phyloP scores from a whole-genome alignment of 2,329 filamentous ascomycete species.

The Dactylellina parvicollis region DNA sequence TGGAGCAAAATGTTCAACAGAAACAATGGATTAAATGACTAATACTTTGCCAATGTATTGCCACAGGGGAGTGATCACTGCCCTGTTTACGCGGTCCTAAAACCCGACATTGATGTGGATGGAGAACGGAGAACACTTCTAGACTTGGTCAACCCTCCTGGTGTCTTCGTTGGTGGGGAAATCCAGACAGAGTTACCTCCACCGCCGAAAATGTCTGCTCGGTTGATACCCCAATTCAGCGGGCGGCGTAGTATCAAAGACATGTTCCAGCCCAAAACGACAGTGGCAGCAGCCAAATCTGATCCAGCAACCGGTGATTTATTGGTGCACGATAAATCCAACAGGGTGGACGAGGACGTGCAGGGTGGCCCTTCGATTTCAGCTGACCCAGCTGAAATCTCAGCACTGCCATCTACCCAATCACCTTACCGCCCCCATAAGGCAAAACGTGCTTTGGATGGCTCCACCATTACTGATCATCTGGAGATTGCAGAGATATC shows the following conservation, averaged over 20 bases:
- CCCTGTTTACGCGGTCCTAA: constrained; percentile 82
- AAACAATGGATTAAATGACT: no score
- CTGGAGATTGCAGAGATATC: constrained; percentile 3
- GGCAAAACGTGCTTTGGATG: constrained; percentile 13
- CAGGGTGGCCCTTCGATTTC: constrained; percentile 47
- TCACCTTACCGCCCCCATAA: constrained; percentile 65
- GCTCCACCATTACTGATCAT: not conserved
- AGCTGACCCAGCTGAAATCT: constrained; percentile 21
- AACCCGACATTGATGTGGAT: constrained; percentile 69
- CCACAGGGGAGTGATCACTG: constrained; percentile 88
- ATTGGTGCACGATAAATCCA: constrained; percentile 35
- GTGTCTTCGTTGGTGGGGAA: constrained; percentile 74
- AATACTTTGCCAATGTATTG: constrained; percentile 57
- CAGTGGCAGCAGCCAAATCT: constrained; percentile 65
- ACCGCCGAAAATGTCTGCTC: constrained; percentile 78
- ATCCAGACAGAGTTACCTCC: constrained; percentile 72
- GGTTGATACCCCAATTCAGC: constrained; percentile 86
- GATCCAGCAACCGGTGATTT: constrained; percentile 59
- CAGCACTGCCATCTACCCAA: constrained; percentile 60
- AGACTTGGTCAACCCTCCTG: constrained; percentile 81
- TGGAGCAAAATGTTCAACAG: not conserved
- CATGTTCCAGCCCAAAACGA: constrained; percentile 73
- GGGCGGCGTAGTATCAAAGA: constrained; percentile 85
- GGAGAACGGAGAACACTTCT: constrained; percentile 67
- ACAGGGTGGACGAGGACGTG: constrained; percentile 54